These are phyloP conservation scores for Lachnellula subtilissima DNA, from an alignment of 2,329 filamentous ascomycete genomes.

Conservation along the genomic window DNA sequence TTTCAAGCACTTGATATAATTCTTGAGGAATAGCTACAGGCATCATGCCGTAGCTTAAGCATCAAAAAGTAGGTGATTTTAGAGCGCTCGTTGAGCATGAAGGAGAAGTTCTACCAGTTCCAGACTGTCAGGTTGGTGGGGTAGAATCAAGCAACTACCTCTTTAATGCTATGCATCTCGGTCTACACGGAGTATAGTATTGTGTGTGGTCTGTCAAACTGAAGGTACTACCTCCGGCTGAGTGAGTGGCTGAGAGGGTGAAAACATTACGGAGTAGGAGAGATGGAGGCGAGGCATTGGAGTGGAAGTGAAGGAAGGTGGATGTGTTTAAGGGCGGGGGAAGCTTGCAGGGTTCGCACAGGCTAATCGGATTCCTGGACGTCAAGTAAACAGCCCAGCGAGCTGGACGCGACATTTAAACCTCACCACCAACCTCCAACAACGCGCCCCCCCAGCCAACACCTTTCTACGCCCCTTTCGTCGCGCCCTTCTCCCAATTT, in stretches of 20 bases:
- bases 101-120: not conserved
- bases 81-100: too few relatives aligned
- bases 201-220: not conserved
- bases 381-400: not conserved
- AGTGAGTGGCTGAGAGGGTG: not conserved
- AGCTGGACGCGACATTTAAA: conserved; percentile 1
- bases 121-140: not conserved
- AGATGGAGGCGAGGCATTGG: not conserved
- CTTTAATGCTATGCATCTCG: too few relatives aligned
- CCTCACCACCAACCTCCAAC: not conserved
- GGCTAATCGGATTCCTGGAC: not conserved
- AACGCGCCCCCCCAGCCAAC: not conserved
- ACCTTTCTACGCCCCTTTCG: not conserved
- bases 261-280: not conserved
- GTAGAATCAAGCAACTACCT: not conserved
- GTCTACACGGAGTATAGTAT: not conserved
- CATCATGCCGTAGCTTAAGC: too few relatives aligned
- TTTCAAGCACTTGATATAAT: too few relatives aligned
- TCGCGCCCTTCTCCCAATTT: not conserved
- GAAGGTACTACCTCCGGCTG: not conserved
- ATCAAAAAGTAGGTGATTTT: too few relatives aligned
- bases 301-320: not conserved
- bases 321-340: not conserved
- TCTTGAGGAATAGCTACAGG: too few relatives aligned
- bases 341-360: not conserved